Evolutionary conservation across 192 early-diverging fungal species (phyloP).

Genomic region (Coemansia guatemalensis): DNA sequence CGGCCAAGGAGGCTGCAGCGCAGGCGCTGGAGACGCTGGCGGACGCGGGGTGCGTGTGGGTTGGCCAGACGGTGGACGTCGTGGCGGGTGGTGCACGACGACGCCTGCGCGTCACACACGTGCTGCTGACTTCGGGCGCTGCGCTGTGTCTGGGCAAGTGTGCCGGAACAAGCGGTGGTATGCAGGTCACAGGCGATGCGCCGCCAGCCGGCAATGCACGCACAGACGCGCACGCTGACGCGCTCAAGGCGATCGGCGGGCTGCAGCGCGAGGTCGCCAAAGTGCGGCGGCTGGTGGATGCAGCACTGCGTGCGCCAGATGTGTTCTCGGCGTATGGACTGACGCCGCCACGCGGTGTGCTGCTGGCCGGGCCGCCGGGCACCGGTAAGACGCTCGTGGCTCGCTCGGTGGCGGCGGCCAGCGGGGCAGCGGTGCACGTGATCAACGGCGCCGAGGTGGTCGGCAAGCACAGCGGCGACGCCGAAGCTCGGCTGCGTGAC

Average conservation of each 20-base stretch:
- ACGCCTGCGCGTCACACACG: conserved; percentile 16
- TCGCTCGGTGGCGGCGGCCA: conserved; percentile 78
- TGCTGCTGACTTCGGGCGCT: conserved; percentile 1
- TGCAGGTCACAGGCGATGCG: neutral
- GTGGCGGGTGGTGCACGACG: conserved; percentile 15
- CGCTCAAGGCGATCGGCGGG: conserved; percentile 68
- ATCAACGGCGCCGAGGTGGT: conserved; percentile 93
- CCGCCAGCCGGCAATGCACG: neutral
- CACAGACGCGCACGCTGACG: neutral
- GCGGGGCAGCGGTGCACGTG: conserved; percentile 67
- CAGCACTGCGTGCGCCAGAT: conserved; percentile 69
- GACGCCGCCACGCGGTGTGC: conserved; percentile 84
- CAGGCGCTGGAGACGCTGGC: conserved; percentile 29
- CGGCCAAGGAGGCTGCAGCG: conserved; percentile 8
- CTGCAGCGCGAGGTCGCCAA: conserved; percentile 67
- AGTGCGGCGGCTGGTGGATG: conserved; percentile 84
- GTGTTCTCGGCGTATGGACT: conserved; percentile 76
- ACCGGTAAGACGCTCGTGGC: conserved; percentile 97
- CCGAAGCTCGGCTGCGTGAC: conserved; percentile 76
- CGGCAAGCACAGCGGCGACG: conserved; percentile 91
- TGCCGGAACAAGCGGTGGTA: conserved; percentile 5
- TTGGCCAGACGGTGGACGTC: conserved; percentile 35
- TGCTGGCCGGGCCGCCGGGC: conserved; percentile 90
- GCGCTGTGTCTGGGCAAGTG: conserved; percentile 1
- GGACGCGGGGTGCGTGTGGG: conserved; percentile 25